Conservation (phyloP, 129 eudicot species). For the Artemisia annua region DNA sequence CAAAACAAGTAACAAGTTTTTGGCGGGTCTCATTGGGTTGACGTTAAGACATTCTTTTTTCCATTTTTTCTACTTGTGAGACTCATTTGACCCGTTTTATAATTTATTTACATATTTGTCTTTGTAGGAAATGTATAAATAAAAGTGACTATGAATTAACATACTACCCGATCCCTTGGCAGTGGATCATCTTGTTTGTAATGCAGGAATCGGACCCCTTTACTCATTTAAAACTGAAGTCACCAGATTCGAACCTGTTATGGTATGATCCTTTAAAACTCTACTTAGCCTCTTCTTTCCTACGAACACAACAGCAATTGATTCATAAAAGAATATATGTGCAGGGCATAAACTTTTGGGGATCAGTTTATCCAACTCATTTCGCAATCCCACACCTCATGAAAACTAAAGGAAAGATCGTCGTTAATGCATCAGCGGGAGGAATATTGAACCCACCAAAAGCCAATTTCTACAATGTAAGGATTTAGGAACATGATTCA, state of each 20-base stretch:
- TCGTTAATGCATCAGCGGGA: conserved; percentile 27
- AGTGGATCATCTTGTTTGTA: conserved; percentile 66
- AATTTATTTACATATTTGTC: too few species aligned
- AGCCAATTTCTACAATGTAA: conserved; percentile 31
- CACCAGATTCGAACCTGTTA: conserved; percentile 29
- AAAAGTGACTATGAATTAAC: not conserved
- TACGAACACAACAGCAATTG: too few species aligned
- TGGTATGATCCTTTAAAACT: conserved; percentile 27
- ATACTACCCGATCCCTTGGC: not conserved
- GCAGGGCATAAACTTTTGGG: conserved; percentile 39
- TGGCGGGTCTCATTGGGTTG: too few species aligned
- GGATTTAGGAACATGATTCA: too few species aligned
- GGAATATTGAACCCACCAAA: conserved; percentile 34
- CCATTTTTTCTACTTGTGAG: too few species aligned
- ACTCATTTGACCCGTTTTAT: too few species aligned
- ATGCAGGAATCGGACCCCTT: conserved; percentile 43
- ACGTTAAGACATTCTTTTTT: not conserved
- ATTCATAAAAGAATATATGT: not conserved
- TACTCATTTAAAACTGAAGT: conserved; percentile 26
- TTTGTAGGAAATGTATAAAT: too few species aligned
- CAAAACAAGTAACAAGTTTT: too few species aligned
- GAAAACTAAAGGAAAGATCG: conserved; percentile 30
- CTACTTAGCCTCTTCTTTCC: too few species aligned
- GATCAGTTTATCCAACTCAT: conserved; percentile 28
- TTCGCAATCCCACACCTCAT: conserved; percentile 31